A percentile compares a stretch with the other conserved stretches of the same genome.
These are phyloP conservation scores for Aspergillus tubingensis DNA, from an alignment of 2,329 filamentous ascomycete genomes.

Conservation along the genomic window DNA sequence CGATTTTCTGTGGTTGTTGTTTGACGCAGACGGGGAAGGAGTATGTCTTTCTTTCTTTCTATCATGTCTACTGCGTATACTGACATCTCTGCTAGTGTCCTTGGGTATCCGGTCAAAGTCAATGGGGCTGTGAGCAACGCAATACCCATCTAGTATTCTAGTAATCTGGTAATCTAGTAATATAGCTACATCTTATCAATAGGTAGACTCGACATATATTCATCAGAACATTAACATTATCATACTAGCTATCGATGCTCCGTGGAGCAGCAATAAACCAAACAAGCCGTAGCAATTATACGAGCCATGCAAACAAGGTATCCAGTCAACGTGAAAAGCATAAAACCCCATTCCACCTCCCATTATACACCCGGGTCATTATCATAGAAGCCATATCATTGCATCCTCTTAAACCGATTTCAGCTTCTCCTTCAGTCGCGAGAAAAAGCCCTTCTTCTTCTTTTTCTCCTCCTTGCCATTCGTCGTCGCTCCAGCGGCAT, in stretches of 20 bases:
- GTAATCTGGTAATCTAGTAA: too few relatives aligned
- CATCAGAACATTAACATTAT: slow-evolving; percentile 4
- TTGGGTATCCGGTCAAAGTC: slow-evolving; percentile 55
- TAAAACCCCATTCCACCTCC: slow-evolving; percentile 4
- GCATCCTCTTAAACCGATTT: slow-evolving; percentile 30
- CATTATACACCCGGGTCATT: slow-evolving; percentile 14
- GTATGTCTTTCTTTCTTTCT: slow-evolving; percentile 39
- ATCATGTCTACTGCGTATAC: background rate
- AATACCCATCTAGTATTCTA: slow-evolving; percentile 39
- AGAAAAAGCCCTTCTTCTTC: slow-evolving; percentile 66
- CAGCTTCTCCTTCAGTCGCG: slow-evolving; percentile 57
- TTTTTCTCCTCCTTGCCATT: slow-evolving; percentile 51
- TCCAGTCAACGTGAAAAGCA: slow-evolving; percentile 22
- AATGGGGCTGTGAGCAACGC: slow-evolving; percentile 53
- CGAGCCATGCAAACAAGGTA: slow-evolving; percentile 25
- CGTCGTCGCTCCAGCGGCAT: slow-evolving; percentile 1
- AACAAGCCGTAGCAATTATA: slow-evolving; percentile 9
- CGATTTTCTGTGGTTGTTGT: slow-evolving; percentile 59
- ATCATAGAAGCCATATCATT: background rate
- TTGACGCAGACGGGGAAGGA: slow-evolving; percentile 56
- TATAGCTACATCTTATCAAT: background rate
- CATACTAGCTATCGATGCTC: background rate
- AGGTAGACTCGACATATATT: background rate
- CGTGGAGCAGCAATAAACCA: background rate
- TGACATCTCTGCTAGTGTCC: slow-evolving; percentile 42